Conservation (phyloP, 2,329 filamentous ascomycete species). For the Fusarium agapanthi region DNA sequence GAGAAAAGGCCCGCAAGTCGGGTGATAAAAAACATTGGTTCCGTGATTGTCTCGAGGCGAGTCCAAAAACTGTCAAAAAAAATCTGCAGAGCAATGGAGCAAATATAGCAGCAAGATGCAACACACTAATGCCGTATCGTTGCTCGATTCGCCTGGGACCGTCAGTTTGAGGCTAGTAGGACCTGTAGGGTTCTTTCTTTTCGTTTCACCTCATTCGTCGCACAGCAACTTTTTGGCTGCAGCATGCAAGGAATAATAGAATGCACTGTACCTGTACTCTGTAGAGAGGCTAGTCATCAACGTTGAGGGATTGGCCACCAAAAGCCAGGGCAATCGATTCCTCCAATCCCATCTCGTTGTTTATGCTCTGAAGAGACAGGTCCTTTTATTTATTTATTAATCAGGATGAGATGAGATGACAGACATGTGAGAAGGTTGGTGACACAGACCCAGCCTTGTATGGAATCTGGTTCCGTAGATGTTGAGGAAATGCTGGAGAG, state of each 20-base stretch:
- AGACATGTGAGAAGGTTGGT: constrained; percentile 11
- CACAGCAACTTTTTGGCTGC: constrained; percentile 24
- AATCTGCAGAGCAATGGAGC: constrained; percentile 36
- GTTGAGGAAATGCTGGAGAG: constrained; percentile 11
- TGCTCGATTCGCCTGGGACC: constrained; percentile 9
- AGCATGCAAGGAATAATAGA: constrained; percentile 38
- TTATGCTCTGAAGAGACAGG: constrained; percentile 8
- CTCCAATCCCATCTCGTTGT: constrained; percentile 27
- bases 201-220: constrained; percentile 21
- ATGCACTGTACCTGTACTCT: constrained; percentile 4
- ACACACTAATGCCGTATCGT: constrained; percentile 7
- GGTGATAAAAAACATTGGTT: constrained; percentile 23
- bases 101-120: constrained; percentile 1
- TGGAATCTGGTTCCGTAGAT: neutral
- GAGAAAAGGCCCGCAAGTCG: constrained; percentile 27
- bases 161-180: constrained; percentile 8
- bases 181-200: constrained; percentile 10
- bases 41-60: constrained; percentile 13
- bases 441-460: constrained; percentile 34
- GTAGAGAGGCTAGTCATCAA: constrained; percentile 12
- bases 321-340: constrained; percentile 21
- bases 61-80: constrained; percentile 18
- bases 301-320: constrained; percentile 34
- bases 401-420: constrained; percentile 10
- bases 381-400: neutral